Evolutionary conservation across 2,329 filamentous ascomycete genomes (phyloP).

Genomic region (Chaetomium sp.): DNA sequence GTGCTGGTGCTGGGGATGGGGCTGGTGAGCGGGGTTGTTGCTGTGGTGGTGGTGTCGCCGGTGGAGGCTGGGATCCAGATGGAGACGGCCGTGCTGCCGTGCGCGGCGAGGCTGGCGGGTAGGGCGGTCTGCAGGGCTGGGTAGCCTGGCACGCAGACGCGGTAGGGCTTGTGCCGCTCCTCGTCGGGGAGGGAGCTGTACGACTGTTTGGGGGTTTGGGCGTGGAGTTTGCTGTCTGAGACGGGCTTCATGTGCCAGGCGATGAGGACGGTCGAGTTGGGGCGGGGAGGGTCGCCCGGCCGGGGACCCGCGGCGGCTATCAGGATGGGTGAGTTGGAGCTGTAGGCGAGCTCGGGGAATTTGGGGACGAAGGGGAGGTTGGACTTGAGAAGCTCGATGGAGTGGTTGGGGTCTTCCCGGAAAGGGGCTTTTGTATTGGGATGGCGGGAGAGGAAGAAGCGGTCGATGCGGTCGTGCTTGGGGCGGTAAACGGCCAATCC

Average conservation of each 20-base stretch:
- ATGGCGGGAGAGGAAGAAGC: constrained; percentile 37
- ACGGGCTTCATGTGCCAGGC: constrained; percentile 36
- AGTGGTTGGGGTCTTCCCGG: constrained; percentile 40
- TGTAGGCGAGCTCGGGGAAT: constrained; percentile 44
- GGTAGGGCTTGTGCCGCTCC: constrained; percentile 32
- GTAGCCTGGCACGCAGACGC: constrained; percentile 31
- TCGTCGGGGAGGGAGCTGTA: constrained; percentile 24
- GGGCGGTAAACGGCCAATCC: constrained; percentile 44
- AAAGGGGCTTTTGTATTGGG: constrained; percentile 33
- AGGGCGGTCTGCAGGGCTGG: constrained; percentile 32
- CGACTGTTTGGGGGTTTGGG: constrained; percentile 23
- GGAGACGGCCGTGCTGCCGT: constrained; percentile 32
- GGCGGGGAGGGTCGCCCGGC: constrained; percentile 30
- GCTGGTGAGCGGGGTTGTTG: constrained; percentile 5
- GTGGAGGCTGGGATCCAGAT: constrained; percentile 35
- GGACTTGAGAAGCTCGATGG: constrained; percentile 42
- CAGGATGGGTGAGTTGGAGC: constrained; percentile 31
- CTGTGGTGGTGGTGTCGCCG: not conserved
- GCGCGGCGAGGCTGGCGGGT: constrained; percentile 30
- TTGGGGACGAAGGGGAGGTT: constrained; percentile 44
- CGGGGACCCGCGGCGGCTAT: constrained; percentile 35
- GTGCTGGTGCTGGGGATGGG: not conserved
- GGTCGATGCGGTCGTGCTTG: constrained; percentile 39
- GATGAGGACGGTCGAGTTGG: constrained; percentile 31
- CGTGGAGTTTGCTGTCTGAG: constrained; percentile 24